Evolutionary conservation across 768 basidiomycete genomes (phyloP), one percentile per base, ranked within the genome.

Genomic region (Suillus tomentosus): DNA sequence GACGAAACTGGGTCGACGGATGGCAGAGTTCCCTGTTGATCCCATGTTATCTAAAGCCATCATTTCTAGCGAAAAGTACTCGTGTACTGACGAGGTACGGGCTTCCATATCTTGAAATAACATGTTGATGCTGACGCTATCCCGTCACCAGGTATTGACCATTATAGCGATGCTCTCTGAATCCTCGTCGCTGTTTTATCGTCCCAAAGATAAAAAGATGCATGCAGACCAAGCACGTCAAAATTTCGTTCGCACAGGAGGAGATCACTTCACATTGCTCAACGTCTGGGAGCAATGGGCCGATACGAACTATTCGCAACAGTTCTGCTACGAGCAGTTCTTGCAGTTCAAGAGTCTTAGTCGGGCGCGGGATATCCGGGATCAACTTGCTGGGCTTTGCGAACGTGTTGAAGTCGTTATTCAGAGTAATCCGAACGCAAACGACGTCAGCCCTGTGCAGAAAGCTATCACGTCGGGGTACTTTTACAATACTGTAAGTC

Each of bases 271-370:
- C 74, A 99, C 96, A 7, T 78, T 99, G 27, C 83, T 99, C 34
- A 99, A 99, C 74, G 94, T 99, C 14, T 99, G 95, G 91, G 96
- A 98, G 74, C 96, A 98, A 72, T 99, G 97, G 97, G 92, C 92
- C 22, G 97, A 99, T 67, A 94, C 96, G 27, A 95, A 95, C 71
- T 99, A 95, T 73, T 96, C 94, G 24, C 94, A 98, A 73, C 94
- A 96, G 70, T 97, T 94, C 79, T 96, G 94, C 71, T 97, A 96
- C 74, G 95, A 96, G 72, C 93, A 96, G 68, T 98, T 93, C 79
- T 77, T 97, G 57, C 96, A 96, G 73, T 95, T 90, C 84, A 97
- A 99, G 83, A 94, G 92, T 66, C 80, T 99, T 31, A 92, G 90
- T 70, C 86, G 97, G 45, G 96, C 97, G 0, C 89, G 97, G 34